phyloP scores from a whole-genome alignment of 177 flowering plant genomes.

The Vitis hybrid region DNA sequence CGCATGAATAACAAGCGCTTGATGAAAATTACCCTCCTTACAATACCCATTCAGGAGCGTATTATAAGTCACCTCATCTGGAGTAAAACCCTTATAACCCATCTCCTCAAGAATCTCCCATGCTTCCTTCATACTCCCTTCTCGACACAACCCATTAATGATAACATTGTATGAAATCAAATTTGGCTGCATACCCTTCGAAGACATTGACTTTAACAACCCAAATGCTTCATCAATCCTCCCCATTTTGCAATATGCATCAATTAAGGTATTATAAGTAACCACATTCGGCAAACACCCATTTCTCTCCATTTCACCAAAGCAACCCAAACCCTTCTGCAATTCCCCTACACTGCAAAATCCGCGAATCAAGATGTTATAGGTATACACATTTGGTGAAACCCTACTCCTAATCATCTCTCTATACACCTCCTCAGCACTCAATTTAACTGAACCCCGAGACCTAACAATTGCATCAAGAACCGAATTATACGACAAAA shows the following conservation, averaged over 20 bases:
- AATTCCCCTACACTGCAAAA: constrained; percentile 48
- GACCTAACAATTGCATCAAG: constrained; percentile 54
- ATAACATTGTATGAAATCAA: constrained; percentile 77
- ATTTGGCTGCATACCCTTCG: constrained; percentile 58
- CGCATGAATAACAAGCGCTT: constrained; percentile 66
- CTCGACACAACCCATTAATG: constrained; percentile 72
- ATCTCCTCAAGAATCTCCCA: constrained; percentile 52
- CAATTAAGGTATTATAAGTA: constrained; percentile 73
- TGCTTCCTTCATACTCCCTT: constrained; percentile 69
- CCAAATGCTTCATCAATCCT: constrained; percentile 44
- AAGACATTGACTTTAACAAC: constrained; percentile 41
- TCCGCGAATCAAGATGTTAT: constrained; percentile 72
- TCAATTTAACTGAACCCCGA: constrained; percentile 14
- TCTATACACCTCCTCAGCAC: constrained; percentile 38
- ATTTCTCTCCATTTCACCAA: constrained; percentile 56
- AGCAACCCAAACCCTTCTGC: constrained; percentile 51
- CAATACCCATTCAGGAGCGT: constrained; percentile 83
- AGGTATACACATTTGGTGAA: constrained; percentile 71
- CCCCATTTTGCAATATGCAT: constrained; percentile 58
- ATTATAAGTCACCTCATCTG: constrained; percentile 78
- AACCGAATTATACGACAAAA: constrained; percentile 71
- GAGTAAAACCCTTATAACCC: constrained; percentile 48
- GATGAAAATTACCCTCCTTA: constrained; percentile 66
- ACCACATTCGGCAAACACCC: constrained; percentile 83
- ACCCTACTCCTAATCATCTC: constrained; percentile 52